phyloP scores from a whole-genome alignment of 2,329 filamentous ascomycete genomes.

The Curvularia lunata region DNA sequence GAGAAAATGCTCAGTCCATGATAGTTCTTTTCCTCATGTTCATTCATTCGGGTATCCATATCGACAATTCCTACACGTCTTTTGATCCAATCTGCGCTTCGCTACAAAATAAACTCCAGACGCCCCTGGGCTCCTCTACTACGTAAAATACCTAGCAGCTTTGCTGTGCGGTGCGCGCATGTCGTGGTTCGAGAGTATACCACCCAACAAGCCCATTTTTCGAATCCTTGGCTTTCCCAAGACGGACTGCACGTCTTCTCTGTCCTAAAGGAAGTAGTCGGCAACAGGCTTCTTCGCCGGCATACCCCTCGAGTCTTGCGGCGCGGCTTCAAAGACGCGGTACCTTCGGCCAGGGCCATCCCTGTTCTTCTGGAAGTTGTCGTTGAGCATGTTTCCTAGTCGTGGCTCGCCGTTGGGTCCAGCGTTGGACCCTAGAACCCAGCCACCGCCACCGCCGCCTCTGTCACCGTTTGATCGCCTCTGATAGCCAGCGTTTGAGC shows the following conservation, averaged over 20 bases:
- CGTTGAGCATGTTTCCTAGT: slow-evolving; percentile 49
- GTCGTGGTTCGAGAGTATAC: background rate
- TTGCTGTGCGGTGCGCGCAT: background rate
- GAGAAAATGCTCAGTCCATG: background rate
- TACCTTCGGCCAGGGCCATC: slow-evolving; percentile 86
- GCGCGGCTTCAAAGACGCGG: slow-evolving; percentile 93
- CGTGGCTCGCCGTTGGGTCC: slow-evolving; percentile 43
- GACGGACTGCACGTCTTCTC: background rate
- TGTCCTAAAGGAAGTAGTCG: slow-evolving; percentile 81
- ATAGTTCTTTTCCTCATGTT: background rate
- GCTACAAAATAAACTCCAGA: slow-evolving; percentile 5
- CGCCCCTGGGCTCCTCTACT: slow-evolving; percentile 6
- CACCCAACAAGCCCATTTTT: background rate
- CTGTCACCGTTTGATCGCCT: slow-evolving; percentile 70
- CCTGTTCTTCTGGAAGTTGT: slow-evolving; percentile 52
- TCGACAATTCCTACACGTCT: slow-evolving; percentile 2
- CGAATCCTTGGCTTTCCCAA: background rate
- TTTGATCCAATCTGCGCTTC: background rate
- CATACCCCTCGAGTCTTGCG: slow-evolving; percentile 96
- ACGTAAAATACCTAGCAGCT: slow-evolving; percentile 1
- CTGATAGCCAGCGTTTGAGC: slow-evolving; percentile 57
- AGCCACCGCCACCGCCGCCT: slow-evolving; percentile 53
- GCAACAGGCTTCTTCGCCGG: slow-evolving; percentile 98
- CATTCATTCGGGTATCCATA: slow-evolving; percentile 9
- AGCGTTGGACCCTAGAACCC: slow-evolving; percentile 44